Conservation (phyloP, 495 filamentous ascomycete species). For the Tuber indicum region DNA sequence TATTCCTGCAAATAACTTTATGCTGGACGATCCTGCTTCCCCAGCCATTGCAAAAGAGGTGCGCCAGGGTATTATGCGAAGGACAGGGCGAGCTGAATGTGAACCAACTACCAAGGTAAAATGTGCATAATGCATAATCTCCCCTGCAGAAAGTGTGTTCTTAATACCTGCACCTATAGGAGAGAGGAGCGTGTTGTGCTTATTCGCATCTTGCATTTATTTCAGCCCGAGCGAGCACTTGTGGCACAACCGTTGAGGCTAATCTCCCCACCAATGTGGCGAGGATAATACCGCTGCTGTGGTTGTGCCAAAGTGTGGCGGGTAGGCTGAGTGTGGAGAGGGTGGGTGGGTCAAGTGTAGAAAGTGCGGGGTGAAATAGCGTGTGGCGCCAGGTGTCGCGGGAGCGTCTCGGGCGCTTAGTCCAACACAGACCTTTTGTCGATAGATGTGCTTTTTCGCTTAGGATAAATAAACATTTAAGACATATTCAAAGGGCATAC, state of each 20-base stretch:
- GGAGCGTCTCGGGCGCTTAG: background rate
- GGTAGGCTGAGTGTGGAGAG: background rate
- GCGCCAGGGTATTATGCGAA: background rate
- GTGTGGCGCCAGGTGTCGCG: background rate
- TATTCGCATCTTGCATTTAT: background rate
- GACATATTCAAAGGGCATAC: background rate
- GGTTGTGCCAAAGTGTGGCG: background rate
- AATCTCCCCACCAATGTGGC: no score
- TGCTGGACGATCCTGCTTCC: background rate
- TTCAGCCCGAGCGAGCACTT: background rate
- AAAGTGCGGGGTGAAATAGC: background rate
- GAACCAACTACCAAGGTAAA: background rate
- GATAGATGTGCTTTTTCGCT: background rate
- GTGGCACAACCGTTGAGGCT: background rate
- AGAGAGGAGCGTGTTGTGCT: background rate
- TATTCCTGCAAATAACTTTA: background rate
- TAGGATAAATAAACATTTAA: background rate
- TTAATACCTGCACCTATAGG: background rate
- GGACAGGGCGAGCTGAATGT: background rate
- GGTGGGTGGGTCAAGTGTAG: background rate
- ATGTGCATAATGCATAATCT: background rate
- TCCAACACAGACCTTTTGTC: background rate
- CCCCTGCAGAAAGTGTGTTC: background rate
- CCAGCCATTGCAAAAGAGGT: background rate
- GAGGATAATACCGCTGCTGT: background rate